Evolutionary conservation across 2,329 filamentous ascomycete species (phyloP), one percentile per base, ranked within the genome.

Genomic region (Cladosporium phlei): DNA sequence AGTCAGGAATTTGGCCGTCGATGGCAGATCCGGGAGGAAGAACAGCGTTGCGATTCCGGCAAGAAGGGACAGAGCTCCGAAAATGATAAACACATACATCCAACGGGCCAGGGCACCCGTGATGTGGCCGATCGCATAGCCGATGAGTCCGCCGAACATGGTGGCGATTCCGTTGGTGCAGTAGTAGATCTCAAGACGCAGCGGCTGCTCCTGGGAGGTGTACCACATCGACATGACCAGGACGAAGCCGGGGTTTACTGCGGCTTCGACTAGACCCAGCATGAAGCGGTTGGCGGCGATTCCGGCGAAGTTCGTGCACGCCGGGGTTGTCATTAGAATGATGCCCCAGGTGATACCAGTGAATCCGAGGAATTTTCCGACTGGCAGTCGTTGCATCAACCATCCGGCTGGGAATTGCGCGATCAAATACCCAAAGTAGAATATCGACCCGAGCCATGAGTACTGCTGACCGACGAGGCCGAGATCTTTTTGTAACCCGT

Each of bases 111-210:
- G 65, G 0, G 71, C 73, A 4, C 70, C 67, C 0, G 64, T 71
- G 53, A 82, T 82, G 55, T 82, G 76, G 1, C 79, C 79, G 8
- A 82, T 70, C 4, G 75, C 79, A 52, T 80, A 81, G 1, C 75
- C 76, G 8, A 80, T 70, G 1, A 80, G 60, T 1, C 72, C 77
- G n/a, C 79, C 79, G 46, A 82, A 77, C 73, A 80, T 79, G 10
- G 76, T 79, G 2, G 77, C 78, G 10, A 82, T 68, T 2, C 79
- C 79, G 52, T 81, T 80, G 30, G 45, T 40, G 32, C 45, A 47
- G 55, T 79, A 80, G 61, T 76, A 82, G 1, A 72, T 65, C 39
- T 75, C 76, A 5, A 78, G 67, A 0, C 77, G 71, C 4, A 79
- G 60, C 0, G 73, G 72, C 53, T 77, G 74, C 56, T 77, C 73